Base-by-base conservation (phyloP, 306 rosid genomes). In the Sophora flavescens region DNA sequence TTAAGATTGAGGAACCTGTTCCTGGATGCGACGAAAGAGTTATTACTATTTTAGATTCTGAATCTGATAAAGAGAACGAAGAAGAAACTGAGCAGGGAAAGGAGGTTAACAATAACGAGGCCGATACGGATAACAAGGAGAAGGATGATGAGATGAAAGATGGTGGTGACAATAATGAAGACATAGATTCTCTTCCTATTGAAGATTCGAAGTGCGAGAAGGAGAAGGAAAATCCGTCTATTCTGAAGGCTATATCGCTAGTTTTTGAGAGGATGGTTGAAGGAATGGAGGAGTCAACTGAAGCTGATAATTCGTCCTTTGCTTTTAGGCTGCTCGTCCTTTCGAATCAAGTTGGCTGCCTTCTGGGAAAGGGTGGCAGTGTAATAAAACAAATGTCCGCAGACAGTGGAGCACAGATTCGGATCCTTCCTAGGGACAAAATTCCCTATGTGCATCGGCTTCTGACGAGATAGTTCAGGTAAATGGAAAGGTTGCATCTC, bases 391-490 rank as follows among this genome's bases (percentile, higher is more conserved):
- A 84, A 74, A 89, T 92, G 96, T 75, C 97, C 36, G 83, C 90
- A 18, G 97, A 90, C n/a, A 96, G 97, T 16, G 97, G 96, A 66
- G 97, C 97, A 8, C 98, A 92, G 63, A 91, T 92, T 76, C 85
- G 96, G 65, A 92, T 96, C 63, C 89, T 92, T 85, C 91, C 99
- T 0, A 85, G 85, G 81, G 98, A 92, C 72, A 91, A 96, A 77
- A 89, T 92, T 75, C 98, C 5, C 4, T 65, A 2, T 92, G 96
- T 62, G 93, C 89, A 8, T n/a, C 93, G 2, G 77, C 77, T 70
- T 63, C 86, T 3, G 91, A 87, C 75, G 99, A 96, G 83, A 72
- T 92, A 63, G 90, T 96, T 86, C 99, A 92, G 99, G 99, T 92
- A 87, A 78, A 63, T 52, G 53, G 50, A 41, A 33, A 39, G 50